Evolutionary conservation across 495 filamentous ascomycete species (phyloP), one percentile per base, ranked within the genome.

Genomic region (Neurospora sp.): DNA sequence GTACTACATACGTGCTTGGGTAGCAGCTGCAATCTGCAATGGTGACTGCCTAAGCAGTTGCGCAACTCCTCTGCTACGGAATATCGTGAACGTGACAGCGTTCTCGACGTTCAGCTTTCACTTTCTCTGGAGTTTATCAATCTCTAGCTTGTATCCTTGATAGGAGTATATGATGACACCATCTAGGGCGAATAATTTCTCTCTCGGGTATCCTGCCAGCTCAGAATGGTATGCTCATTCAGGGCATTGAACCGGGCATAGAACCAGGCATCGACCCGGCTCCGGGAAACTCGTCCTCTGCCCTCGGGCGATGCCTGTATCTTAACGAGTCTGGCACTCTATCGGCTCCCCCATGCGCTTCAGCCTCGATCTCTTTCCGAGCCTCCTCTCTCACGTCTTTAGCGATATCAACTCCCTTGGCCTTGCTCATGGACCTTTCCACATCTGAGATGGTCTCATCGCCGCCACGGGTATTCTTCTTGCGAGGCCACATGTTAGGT

Each of bases 401-500:
- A n/a, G 80, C 80, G 4, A 85, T 78, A 42, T 88, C 86, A 40
- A 82, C 83, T 18, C 85, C 87, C 76, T 83, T 85, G 14, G 80
- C 80, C 75, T 84, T 85, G 70, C 83, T 80, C 7, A 73, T 71
- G 5, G 79, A 81, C 20, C 80, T 82, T 41, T 83, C 86, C 0
- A 80, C 76, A 8, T 83, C 80, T 5, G 77, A 78, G 37, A 81
- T 79, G 3, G 79, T 75, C 14, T 85, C 86, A 11, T 88, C 88
- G 6, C 86, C 87, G 44, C 89, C 93, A 18, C 93, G 83, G 18
- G 93, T 93, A 76, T 92, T 94, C 82, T 87, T 87, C 82, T 92
- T 98, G 69, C 96, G 84, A 10, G 96, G 96, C 96, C 96, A 99
- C 71, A 99, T 82, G 78, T 93, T 96, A 8, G 96, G 96, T 37